A percentile compares a stretch with the other conserved stretches of the same genome.
These are phyloP conservation scores for Rhynchospora tenuis DNA, from an alignment of 176 grass and related monocot genomes.

Conservation along the genomic window DNA sequence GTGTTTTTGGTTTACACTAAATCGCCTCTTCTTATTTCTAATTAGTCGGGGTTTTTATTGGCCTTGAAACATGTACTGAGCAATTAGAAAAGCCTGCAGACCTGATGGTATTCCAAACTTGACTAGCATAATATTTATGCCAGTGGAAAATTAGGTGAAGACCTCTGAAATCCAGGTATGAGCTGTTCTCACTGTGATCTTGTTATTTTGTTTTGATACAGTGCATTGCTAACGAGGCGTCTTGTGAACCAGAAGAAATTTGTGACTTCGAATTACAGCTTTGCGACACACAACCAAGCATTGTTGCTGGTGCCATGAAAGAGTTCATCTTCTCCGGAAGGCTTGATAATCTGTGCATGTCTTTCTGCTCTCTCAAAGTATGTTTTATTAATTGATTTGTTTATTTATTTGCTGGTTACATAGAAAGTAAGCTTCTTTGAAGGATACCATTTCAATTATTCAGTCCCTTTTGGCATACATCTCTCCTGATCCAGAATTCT, in stretches of 20 bases:
- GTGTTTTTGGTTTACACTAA: not conserved
- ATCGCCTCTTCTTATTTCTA: not conserved
- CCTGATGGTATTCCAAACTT: not conserved
- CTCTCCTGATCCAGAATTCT: not conserved
- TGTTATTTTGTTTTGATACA: constrained; percentile 31
- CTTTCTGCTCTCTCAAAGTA: constrained; percentile 92
- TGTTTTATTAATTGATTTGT: not conserved
- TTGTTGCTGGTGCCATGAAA: constrained; percentile 77
- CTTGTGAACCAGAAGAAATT: constrained; percentile 67
- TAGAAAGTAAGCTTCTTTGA: not conserved
- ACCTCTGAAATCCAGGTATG: not conserved
- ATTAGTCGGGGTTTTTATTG: not conserved
- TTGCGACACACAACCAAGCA: constrained; percentile 89
- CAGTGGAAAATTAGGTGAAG: constrained; percentile 1
- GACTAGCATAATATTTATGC: not conserved
- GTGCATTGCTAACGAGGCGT: constrained; percentile 74
- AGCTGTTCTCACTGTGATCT: constrained; percentile 1
- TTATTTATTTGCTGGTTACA: not conserved
- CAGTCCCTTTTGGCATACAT: not conserved
- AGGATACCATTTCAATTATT: not conserved
- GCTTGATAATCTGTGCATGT: constrained; percentile 99
- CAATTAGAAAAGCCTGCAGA: not conserved
- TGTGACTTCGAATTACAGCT: constrained; percentile 93
- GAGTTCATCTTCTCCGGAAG: constrained; percentile 97
- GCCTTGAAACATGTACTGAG: not conserved